Evolutionary conservation across 805 yeast genomes (phyloP), one percentile per base, ranked within the genome.

Genomic region (Lipomyces chichibuensis): DNA sequence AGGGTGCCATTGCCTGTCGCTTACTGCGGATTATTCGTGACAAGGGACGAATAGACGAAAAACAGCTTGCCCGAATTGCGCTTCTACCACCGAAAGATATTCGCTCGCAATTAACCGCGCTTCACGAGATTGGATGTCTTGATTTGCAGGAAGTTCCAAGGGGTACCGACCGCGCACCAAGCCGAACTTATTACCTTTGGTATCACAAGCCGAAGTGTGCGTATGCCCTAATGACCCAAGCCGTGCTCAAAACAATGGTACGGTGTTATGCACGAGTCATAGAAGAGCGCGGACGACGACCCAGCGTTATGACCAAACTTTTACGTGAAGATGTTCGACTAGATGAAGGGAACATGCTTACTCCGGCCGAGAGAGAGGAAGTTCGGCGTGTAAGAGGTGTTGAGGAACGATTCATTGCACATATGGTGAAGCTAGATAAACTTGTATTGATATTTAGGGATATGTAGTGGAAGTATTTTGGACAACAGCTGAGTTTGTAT

Each of bases 91-190:
- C 92, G 66, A 85, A 85, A 67, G 89, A 87, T 49, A 90, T 92
- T 8, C 83, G 97, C 65, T 86, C 88, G 52, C 87, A 89, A 56
- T 79, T 92, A 56, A 85, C 89, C 57, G 84, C 85, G 43, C 80
- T 95, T 63, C 84, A 90, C 33, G 85, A 84, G 62, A 83, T 86
- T 70, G 92, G 93, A 69, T 84, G 90, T 23, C 80, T 93, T 23
- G 97, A 94, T 75, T 84, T 93, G 49, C 98, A 94, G 78, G 99
- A 95, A 79, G 89, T 95, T 35, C 98, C 98, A 13, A 85, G 94
- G 74, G 89, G 97, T 8, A 88, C 87, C 29, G 98, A 95, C 76
- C 84, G 98, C 72, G 93, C 96, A 2, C 97, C 98, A 0, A 87
- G 91, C 53, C 87, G 97, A 72, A 89, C 98, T 0, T 89, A 90